These are phyloP conservation scores for Gastrodia elata DNA, from an alignment of 106 monocot species.

Conservation along the genomic window DNA sequence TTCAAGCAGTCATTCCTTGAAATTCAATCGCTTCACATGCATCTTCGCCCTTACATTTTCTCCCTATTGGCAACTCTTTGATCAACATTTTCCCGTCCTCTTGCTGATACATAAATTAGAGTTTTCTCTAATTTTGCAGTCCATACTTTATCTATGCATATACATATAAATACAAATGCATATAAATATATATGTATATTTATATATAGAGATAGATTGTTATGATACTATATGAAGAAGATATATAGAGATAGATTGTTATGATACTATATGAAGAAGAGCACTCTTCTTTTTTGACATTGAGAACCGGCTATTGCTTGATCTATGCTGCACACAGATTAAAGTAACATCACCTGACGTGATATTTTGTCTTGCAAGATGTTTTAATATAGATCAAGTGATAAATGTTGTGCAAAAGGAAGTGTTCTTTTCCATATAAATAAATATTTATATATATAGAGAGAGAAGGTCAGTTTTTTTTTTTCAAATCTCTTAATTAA, in stretches of 20 bases:
- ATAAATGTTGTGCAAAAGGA: too few species aligned
- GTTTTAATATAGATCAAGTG: too few species aligned
- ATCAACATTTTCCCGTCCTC: conserved; percentile 16
- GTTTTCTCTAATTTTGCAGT: neutral
- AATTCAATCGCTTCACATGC: conserved; percentile 8
- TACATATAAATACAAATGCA: too few species aligned
- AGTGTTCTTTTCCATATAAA: too few species aligned
- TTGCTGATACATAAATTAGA: neutral
- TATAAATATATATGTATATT: too few species aligned
- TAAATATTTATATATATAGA: too few species aligned
- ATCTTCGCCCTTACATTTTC: conserved; percentile 6
- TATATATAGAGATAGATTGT: too few species aligned
- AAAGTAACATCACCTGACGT: too few species aligned
- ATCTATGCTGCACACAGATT: too few species aligned
- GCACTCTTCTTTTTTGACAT: neutral
- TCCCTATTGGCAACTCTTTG: conserved; percentile 25
- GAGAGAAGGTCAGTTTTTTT: neutral
- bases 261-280: neutral
- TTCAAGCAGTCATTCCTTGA: conserved; percentile 8
- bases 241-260: neutral
- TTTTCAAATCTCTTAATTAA: neutral
- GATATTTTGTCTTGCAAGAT: too few species aligned
- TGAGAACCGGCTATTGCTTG: too few species aligned
- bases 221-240: too few species aligned
- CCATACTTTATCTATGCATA: neutral